Conservation (phyloP, 2,329 filamentous ascomycete species). For the Fusarium cicatricum region DNA sequence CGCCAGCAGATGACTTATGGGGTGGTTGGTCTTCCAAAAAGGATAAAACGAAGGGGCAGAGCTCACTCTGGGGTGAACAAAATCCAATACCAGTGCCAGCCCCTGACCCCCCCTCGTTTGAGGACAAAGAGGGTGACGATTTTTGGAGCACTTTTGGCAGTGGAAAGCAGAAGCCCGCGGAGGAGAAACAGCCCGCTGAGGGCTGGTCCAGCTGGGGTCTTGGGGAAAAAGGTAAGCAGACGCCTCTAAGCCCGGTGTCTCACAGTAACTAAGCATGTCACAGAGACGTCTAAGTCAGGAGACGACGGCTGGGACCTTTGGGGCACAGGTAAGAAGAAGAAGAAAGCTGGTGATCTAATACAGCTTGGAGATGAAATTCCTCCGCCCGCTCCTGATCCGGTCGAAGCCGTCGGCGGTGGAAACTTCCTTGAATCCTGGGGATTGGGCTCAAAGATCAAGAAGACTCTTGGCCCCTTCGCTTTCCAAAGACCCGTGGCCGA, state of each 20-base stretch:
- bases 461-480: conserved; percentile 42
- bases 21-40: conserved; percentile 44
- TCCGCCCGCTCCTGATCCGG: conserved; percentile 42
- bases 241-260: conserved; percentile 19
- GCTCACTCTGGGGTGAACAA: conserved; percentile 34
- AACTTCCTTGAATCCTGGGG: conserved; percentile 66
- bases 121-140: conserved; percentile 36
- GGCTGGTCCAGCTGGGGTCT: conserved; percentile 39
- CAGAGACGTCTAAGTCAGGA: conserved; percentile 22
- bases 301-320: conserved; percentile 42
- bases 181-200: conserved; percentile 24
- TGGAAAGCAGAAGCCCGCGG: conserved; percentile 36
- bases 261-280: conserved; percentile 13
- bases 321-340: conserved; percentile 52
- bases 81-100: conserved; percentile 32
- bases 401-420: conserved; percentile 51
- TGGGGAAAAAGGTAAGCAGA: conserved; percentile 30
- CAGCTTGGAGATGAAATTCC: conserved; percentile 47
- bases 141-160: conserved; percentile 39
- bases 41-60: conserved; percentile 43
- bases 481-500: conserved; percentile 54
- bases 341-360: conserved; percentile 50
- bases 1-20: conserved; percentile 39
- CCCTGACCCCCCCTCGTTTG: conserved; percentile 31
- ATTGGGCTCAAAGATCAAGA: conserved; percentile 60